phyloP scores from a whole-genome alignment of 75 land plant species.

The Gnetum montanum region DNA sequence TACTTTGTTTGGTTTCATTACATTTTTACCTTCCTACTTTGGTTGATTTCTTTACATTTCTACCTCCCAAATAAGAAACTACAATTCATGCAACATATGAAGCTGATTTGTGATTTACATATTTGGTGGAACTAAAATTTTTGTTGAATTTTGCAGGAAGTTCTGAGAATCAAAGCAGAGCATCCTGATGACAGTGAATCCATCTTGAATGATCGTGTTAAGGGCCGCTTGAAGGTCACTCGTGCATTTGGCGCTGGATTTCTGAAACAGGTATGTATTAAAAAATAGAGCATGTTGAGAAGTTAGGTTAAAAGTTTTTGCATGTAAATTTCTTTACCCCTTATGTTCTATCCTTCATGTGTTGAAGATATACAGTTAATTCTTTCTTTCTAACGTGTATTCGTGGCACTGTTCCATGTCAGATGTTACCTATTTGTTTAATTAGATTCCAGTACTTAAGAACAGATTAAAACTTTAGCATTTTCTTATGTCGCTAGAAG shows the following conservation, averaged over 20 bases:
- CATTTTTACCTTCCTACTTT: neutral
- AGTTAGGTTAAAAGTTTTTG: neutral
- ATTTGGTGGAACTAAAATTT: neutral
- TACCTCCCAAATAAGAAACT: neutral
- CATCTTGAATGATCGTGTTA: constrained; percentile 75
- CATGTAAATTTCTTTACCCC: neutral
- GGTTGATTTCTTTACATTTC: too few species aligned
- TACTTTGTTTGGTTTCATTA: neutral
- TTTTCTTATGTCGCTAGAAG: too few species aligned
- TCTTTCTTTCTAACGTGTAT: neutral
- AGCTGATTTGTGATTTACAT: neutral
- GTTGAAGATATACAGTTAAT: neutral
- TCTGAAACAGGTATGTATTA: constrained; percentile 56
- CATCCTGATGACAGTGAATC: constrained; percentile 66
- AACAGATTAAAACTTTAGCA: too few species aligned
- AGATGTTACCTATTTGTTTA: too few species aligned
- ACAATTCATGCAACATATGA: neutral
- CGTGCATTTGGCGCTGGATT: constrained; percentile 97
- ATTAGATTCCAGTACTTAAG: too few species aligned
- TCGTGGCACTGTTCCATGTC: neutral
- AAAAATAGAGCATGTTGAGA: neutral
- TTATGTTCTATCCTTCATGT: neutral
- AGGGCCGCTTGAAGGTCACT: constrained; percentile 84
- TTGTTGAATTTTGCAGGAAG: constrained; percentile 47
- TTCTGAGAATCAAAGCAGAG: constrained; percentile 49